These are phyloP conservation scores for Crucihimalaya himalaica DNA, from an alignment of 345 rosid genomes.

Conservation along the genomic window DNA sequence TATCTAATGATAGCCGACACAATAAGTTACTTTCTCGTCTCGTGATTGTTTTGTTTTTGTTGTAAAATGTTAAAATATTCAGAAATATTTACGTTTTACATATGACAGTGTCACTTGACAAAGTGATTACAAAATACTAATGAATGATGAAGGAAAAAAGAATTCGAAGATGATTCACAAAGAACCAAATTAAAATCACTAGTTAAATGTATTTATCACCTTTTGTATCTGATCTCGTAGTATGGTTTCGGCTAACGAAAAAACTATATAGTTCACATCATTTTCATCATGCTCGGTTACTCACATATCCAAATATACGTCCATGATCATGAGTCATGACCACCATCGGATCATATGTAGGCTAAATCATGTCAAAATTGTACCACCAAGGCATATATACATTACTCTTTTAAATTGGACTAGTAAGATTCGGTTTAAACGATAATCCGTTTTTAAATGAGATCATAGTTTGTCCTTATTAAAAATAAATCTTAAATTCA, in stretches of 20 bases:
- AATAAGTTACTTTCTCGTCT: conserved; percentile 12
- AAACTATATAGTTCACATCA: conserved; percentile 23
- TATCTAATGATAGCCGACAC: conserved; percentile 33
- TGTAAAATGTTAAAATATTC: background rate
- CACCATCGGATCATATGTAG: conserved; percentile 1
- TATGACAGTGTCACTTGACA: background rate
- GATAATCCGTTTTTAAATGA: background rate
- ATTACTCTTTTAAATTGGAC: background rate
- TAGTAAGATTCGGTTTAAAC: background rate
- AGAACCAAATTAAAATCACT: background rate
- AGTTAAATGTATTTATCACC: no score
- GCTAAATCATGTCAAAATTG: conserved; percentile 5
- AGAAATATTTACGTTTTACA: background rate
- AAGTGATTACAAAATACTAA: background rate
- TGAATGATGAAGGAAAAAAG: background rate
- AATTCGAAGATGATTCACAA: background rate
- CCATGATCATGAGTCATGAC: conserved; percentile 23
- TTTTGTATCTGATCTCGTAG: background rate
- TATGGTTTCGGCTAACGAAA: conserved; percentile 5
- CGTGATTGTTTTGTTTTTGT: background rate
- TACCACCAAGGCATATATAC: background rate
- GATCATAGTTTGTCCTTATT: background rate
- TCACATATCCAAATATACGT: conserved; percentile 12
- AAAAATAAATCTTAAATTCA: background rate
- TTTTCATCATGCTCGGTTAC: conserved; percentile 12